These are phyloP conservation scores for Xylaria sp. DNA, from an alignment of 2,329 filamentous ascomycete genomes.

Conservation along the genomic window DNA sequence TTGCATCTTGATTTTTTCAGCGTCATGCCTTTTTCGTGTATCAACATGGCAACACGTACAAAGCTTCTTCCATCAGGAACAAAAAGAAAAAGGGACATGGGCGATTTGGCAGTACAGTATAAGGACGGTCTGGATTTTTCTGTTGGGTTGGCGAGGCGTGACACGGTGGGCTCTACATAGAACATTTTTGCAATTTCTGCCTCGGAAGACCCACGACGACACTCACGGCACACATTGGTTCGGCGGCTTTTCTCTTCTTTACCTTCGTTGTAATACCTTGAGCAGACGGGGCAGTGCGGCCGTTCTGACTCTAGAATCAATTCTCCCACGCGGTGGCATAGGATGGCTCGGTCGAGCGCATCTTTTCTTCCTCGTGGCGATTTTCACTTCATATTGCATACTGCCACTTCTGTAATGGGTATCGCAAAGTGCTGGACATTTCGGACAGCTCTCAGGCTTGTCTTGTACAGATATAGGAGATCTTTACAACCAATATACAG, in stretches of 20 bases:
- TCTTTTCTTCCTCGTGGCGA: slow-evolving; percentile 48
- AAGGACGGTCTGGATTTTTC: slow-evolving; percentile 40
- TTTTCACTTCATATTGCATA: slow-evolving; percentile 50
- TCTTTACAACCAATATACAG: slow-evolving; percentile 40
- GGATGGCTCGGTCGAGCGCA: slow-evolving; percentile 21
- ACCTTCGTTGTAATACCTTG: slow-evolving; percentile 63
- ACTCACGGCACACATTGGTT: slow-evolving; percentile 38
- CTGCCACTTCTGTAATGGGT: slow-evolving; percentile 42
- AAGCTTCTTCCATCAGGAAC: slow-evolving; percentile 49
- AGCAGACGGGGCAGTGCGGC: slow-evolving; percentile 53
- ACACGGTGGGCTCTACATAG: slow-evolving; percentile 42
- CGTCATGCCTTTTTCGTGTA: slow-evolving; percentile 56
- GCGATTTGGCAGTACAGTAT: slow-evolving; percentile 37
- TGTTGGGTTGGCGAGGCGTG: slow-evolving; percentile 43
- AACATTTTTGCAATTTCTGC: slow-evolving; percentile 43
- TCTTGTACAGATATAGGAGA: slow-evolving; percentile 48
- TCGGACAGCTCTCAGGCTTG: slow-evolving; percentile 40
- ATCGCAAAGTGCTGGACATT: slow-evolving; percentile 47
- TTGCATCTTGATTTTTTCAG: slow-evolving; percentile 53
- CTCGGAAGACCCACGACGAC: slow-evolving; percentile 41
- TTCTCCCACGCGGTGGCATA: slow-evolving; percentile 28
- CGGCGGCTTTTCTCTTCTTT: slow-evolving; percentile 56
- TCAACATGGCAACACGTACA: slow-evolving; percentile 52
- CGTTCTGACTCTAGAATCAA: slow-evolving; percentile 47
- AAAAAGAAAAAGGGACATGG: slow-evolving; percentile 40